Evolutionary conservation across 164 flowering plant species (phyloP).

Genomic region (Dillenia suffruticosa): DNA sequence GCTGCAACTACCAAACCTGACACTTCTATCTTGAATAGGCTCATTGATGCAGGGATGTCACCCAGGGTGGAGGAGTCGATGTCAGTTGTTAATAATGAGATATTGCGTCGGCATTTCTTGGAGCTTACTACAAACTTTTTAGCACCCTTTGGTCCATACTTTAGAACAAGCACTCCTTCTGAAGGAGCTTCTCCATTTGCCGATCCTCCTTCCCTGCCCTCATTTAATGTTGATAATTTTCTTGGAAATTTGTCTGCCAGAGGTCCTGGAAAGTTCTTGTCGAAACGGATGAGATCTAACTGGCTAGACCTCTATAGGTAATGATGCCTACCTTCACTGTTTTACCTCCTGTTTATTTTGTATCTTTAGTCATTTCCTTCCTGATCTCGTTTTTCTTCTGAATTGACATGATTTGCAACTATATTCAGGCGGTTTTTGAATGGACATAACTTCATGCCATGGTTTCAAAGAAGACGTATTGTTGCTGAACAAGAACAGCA

Average conservation of each 20-base stretch:
- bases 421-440: constrained; percentile 66
- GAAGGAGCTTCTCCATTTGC: constrained; percentile 87
- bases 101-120: constrained; percentile 90
- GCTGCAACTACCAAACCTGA: constrained; percentile 83
- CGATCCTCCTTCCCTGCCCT: constrained; percentile 81
- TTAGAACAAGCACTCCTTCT: constrained; percentile 74
- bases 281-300: constrained; percentile 87
- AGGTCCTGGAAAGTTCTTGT: constrained; percentile 91
- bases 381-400: background rate
- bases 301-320: constrained; percentile 98
- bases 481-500: constrained; percentile 90
- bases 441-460: constrained; percentile 86
- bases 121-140: constrained; percentile 95
- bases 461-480: constrained; percentile 91
- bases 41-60: constrained; percentile 92
- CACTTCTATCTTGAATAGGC: constrained; percentile 88
- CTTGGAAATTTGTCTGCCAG: constrained; percentile 70
- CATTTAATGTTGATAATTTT: constrained; percentile 75
- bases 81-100: constrained; percentile 98
- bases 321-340: background rate
- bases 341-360: background rate
- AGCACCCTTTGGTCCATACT: constrained; percentile 96
- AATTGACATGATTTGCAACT: background rate
- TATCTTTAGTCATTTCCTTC: background rate
- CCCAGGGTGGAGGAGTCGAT: constrained; percentile 95